Percentiles rank a stretch among this genome's conserved stretches.
Conservation (phyloP, 768 basidiomycete species). For the Calocera cornea region DNA sequence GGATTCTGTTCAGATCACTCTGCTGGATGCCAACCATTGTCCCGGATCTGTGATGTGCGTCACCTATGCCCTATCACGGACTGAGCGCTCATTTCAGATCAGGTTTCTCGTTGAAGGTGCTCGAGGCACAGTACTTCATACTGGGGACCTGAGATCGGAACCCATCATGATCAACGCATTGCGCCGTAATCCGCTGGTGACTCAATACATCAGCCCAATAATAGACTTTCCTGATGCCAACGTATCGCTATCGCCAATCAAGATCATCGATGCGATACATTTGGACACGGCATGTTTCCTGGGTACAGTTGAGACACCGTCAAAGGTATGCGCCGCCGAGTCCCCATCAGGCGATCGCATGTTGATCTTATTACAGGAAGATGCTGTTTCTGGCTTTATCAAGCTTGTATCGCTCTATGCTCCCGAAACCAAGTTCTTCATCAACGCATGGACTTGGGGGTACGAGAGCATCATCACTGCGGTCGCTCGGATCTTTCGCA, state of each 20-base stretch:
- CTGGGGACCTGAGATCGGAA: constrained; percentile 87
- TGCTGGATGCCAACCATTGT: constrained; percentile 88
- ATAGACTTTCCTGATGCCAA: constrained; percentile 14
- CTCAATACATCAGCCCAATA: constrained; percentile 45
- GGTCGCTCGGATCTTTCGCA: constrained; percentile 50
- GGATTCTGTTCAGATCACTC: constrained; percentile 56
- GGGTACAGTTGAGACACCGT: constrained; percentile 37
- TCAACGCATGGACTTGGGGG: constrained; percentile 94
- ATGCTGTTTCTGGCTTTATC: constrained; percentile 52
- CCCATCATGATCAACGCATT: constrained; percentile 61
- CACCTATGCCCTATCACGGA: constrained; percentile 3
- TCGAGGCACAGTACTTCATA: constrained; percentile 66
- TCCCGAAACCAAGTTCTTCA: constrained; percentile 56
- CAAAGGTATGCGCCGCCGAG: constrained; percentile 37
- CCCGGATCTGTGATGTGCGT: constrained; percentile 84
- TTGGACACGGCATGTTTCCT: constrained; percentile 68
- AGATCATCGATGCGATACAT: constrained; percentile 59
- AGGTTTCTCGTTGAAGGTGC: constrained; percentile 77
- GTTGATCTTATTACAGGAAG: constrained; percentile 34
- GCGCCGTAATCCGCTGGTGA: constrained; percentile 52
- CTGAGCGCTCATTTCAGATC: constrained; percentile 12
- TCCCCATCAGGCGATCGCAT: background rate
- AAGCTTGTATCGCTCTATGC: constrained; percentile 59
- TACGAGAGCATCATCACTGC: constrained; percentile 84
- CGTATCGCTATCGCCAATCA: constrained; percentile 11